Evolutionary conservation across 306 rosid species (phyloP), one percentile per base, ranked within the genome.

Genomic region (Citrullus colocynthis): DNA sequence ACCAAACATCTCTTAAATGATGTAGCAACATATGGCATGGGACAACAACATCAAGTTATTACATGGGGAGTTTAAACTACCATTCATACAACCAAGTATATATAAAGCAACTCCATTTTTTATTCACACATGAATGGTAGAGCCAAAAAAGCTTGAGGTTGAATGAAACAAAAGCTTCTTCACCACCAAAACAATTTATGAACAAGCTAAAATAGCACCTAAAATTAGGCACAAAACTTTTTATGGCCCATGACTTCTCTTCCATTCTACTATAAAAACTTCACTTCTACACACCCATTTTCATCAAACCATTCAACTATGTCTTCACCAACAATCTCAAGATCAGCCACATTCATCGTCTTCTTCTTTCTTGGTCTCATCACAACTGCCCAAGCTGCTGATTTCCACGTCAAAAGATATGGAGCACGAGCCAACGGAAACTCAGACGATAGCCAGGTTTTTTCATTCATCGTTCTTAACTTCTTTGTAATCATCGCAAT

Each of bases 381-480:
- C 75, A 48, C 61, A 39, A 49, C 12, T 28, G 80, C 56, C 41
- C 36, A 79, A 32, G 84, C 73, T 79, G 51, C 32, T 73, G 83
- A 49, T 34, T 82, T 86, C 30, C 60, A 84, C 59, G 54, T 84
- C 44, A 80, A 48, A 48, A 80, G 34, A 13, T 82, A 69, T 41
- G 87, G 89, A 44, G 89, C 87, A 48, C 66, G 59, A 70, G 85
- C 80, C 4, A 83, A 82, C 9, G 85, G 79, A 15, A 59, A 28
- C 11, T 72, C 85, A 9, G 89, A 83, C 59, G 83, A 83, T 48
- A 83, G 80, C 45, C 36, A 24, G 88, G 86, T 83, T 42, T 65
- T 9, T 42, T 42, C 48, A 42, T 9, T 2, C n/a, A 52, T 24
- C 7, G n/a, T 52, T 52, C 2, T 52, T 6, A 14, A 45, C 4